These are phyloP conservation scores for Phytophthora melonis DNA, from an alignment of 352 stramenopile species.

Conservation along the genomic window DNA sequence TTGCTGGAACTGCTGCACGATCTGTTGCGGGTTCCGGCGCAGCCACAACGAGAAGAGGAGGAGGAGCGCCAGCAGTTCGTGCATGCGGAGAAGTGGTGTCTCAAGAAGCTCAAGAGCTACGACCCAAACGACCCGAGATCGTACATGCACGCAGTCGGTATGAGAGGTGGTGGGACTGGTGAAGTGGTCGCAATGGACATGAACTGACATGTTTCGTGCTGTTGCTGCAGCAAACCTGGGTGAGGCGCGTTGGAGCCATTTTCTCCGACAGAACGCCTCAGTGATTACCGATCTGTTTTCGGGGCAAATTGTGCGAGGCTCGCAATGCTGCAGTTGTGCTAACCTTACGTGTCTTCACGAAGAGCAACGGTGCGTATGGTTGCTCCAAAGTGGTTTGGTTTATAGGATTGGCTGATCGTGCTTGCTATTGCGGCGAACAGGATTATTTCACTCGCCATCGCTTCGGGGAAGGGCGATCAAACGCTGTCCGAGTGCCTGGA, in stretches of 20 bases:
- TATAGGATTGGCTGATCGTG: neutral
- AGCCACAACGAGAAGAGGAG: constrained; percentile 29
- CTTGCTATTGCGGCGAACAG: constrained; percentile 37
- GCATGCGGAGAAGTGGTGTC: constrained; percentile 29
- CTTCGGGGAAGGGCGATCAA: constrained; percentile 47
- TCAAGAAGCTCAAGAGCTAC: constrained; percentile 41
- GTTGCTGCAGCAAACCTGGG: constrained; percentile 54
- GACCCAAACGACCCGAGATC: constrained; percentile 55
- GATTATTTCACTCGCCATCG: constrained; percentile 69
- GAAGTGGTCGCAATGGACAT: neutral
- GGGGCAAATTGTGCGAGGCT: constrained; percentile 81
- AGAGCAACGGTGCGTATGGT: constrained; percentile 45
- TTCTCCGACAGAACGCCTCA: constrained; percentile 66
- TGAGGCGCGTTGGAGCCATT: constrained; percentile 66
- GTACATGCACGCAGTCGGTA: constrained; percentile 74
- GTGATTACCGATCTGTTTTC: constrained; percentile 78
- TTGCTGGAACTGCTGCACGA: constrained; percentile 77
- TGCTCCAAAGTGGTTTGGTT: neutral
- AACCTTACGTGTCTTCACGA: constrained; percentile 79
- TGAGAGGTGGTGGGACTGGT: constrained; percentile 20
- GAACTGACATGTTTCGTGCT: neutral
- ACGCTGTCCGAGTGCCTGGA: constrained; percentile 66
- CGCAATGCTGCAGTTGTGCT: constrained; percentile 77
- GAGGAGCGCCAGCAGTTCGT: constrained; percentile 32
- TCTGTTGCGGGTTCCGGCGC: constrained; percentile 40